Conservation (phyloP, 2,329 filamentous ascomycete genomes). For the Neofusicoccum sp. region DNA sequence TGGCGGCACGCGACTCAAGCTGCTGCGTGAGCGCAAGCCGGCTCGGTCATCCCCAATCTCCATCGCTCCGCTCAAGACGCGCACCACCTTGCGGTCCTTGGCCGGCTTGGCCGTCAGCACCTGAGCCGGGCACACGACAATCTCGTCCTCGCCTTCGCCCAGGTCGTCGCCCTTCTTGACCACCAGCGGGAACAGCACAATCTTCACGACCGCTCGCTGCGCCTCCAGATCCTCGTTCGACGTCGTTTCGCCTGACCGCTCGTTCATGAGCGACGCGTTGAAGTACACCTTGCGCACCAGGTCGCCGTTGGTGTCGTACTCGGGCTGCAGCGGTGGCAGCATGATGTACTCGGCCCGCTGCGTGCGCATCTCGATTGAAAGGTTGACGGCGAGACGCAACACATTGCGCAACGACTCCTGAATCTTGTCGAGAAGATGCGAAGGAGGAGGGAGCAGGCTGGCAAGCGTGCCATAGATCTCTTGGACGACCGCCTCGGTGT, state of each 20-base stretch:
- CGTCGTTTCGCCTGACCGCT: conserved; percentile 71
- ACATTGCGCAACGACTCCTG: conserved; percentile 84
- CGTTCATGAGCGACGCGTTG: conserved; percentile 93
- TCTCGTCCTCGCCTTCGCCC: conserved; percentile 87
- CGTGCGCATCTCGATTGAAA: conserved; percentile 96
- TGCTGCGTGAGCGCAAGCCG: not conserved
- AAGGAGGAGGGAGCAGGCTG: conserved; percentile 83
- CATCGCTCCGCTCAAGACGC: conserved; percentile 55
- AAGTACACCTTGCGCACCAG: conserved; percentile 85
- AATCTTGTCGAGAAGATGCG: conserved; percentile 77
- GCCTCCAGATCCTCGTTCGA: conserved; percentile 81
- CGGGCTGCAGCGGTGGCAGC: conserved; percentile 90
- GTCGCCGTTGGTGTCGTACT: conserved; percentile 93
- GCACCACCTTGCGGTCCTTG: conserved; percentile 52
- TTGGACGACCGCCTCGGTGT: conserved; percentile 94
- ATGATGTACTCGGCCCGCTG: conserved; percentile 98
- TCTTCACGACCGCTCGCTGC: conserved; percentile 76
- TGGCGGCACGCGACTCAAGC: not conserved
- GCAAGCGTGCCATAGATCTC: conserved; percentile 85
- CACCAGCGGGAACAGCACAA: conserved; percentile 94
- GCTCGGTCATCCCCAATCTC: conserved; percentile 39
- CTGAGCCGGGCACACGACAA: conserved; percentile 93
- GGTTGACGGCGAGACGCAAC: conserved; percentile 81
- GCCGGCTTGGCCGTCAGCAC: conserved; percentile 70
- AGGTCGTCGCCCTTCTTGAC: conserved; percentile 92